Evolutionary conservation across 2,329 filamentous ascomycete species (phyloP).

Genomic region (Aspergillus quadricinctus): DNA sequence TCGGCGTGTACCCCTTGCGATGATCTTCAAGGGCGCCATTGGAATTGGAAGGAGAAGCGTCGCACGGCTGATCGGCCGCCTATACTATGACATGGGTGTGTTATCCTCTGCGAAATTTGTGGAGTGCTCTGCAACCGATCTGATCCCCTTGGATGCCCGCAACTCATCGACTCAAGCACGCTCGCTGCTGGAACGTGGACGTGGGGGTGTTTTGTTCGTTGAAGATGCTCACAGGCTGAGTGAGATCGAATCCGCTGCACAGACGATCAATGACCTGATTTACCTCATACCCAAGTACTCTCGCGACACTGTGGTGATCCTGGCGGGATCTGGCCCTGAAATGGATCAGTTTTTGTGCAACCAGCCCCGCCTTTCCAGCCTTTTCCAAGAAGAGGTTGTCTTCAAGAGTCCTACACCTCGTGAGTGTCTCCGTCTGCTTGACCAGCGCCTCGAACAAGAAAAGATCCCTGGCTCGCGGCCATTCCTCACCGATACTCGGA

Average conservation of each 20-base stretch:
- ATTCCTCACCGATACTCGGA: slow-evolving; percentile 13
- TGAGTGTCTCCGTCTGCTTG: slow-evolving; percentile 15
- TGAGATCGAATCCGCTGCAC: slow-evolving; percentile 9
- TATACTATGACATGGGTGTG: slow-evolving; percentile 20
- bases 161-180: slow-evolving; percentile 8
- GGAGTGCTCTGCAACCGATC: slow-evolving; percentile 14
- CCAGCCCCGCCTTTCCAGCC: slow-evolving; percentile 11
- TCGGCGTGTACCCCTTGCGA: slow-evolving; percentile 8
- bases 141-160: slow-evolving; percentile 3
- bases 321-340: slow-evolving; percentile 13
- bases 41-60: slow-evolving; percentile 15
- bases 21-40: slow-evolving; percentile 19
- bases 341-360: slow-evolving; percentile 17
- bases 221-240: slow-evolving; percentile 16
- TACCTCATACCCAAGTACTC: slow-evolving; percentile 13
- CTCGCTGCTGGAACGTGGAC: slow-evolving; percentile 9
- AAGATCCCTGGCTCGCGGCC: slow-evolving; percentile 7
- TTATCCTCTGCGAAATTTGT: slow-evolving; percentile 10
- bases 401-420: slow-evolving; percentile 18
- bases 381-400: slow-evolving; percentile 18
- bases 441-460: slow-evolving; percentile 14
- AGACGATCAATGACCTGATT: slow-evolving; percentile 13
- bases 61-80: slow-evolving; percentile 12
- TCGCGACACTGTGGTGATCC: slow-evolving; percentile 14
- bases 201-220: slow-evolving; percentile 14